Evolutionary conservation across 2,329 filamentous ascomycete genomes (phyloP), one percentile per base, ranked within the genome.

Genomic region (Talaromyces verruculosus): DNA sequence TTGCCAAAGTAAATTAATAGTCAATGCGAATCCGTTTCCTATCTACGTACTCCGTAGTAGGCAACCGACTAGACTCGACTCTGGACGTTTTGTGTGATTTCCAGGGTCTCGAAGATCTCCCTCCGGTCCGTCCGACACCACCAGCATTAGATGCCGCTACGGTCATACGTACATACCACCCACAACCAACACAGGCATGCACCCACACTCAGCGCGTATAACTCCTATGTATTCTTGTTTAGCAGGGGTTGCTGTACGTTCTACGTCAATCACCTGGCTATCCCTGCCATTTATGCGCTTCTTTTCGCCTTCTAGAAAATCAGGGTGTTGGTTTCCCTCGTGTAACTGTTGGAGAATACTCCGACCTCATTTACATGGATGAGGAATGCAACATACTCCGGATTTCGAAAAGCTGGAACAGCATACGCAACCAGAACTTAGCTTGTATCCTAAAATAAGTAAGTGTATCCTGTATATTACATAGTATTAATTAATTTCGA

Each of bases 301-400:
- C 57, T 59, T 43, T 43, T 13, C 4, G 28, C 37, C 57, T 60
- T 60, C 57, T 60, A 60, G 57, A 60, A 60, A 45, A 28, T 43
- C 35, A 37, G 13, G 5, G 19, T 57, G 53, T 19, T 17, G 22
- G 35, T 43, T n/a, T 15, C 37, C n/a, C 55, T 59, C 22, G 55
- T 59, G 55, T 41, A 30, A 41, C 19, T 41, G 35, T 41, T 30
- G 35, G 33, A 41, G 37, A 59, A 41, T 59, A 37, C 30, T 37
- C 53, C 30, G 30, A n/a, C 30, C 33, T 22, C 22, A 39, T 37
- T 39, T 35, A 57, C 33, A 19, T 19, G 33, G 51, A 57, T 11
- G 13, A 33, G 33, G n/a, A 15, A 37, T 57, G 51, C 51, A 55
- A 35, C 51, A 19, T 28, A 30, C 51, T 55, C 51, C 30, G 49